Base-by-base conservation (phyloP, 2,329 filamentous ascomycete species). In the Ophiostoma piceae region DNA sequence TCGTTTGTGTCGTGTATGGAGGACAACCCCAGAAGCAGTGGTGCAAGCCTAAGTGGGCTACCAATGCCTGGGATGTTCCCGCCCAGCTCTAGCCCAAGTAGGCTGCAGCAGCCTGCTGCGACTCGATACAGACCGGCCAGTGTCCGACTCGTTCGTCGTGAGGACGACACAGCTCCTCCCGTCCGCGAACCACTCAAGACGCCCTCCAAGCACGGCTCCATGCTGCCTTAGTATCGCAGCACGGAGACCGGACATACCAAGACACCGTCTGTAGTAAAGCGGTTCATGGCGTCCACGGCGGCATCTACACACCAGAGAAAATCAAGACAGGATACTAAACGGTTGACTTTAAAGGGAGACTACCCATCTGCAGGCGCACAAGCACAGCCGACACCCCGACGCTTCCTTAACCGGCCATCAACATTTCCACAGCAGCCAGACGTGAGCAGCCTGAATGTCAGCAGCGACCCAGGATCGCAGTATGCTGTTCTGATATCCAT, bases 401-500 rank as follows among this genome's bases (percentile, higher is more conserved):
- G 88, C 73, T 84, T 88, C 67, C 83, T 92, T 5, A 88, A 89
- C 64, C 86, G 90, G 73, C 86, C 90, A 0, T 90, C 88, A n/a
- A 82, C 84, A 1, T 82, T 95, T 5, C 92, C 94, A 1, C 87
- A 90, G 71, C 81, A 84, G 6, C 94, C 94, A 9, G 88, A 93
- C 73, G 87, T 97, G 68, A 87, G 88, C 78, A 84, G 88, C 68
- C 82, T 96, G 62, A 81, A 84, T 4, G 83, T 96, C 0, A 84
- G 87, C 0, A 82, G 88, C 66, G 90, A 94, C 72, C 82, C 84
- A 0, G 85, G 85, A 26, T 87, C 90, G 69, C 92, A 97, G 74
- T 97, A 97, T 75, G 90, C 91, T 4, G 88, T 99, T 69, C 82
- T 99, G 12, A 85, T 99, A 29, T 97, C 93, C 69, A 99, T 99